A percentile compares a stretch with the other conserved stretches of the same genome.
Evolutionary conservation across 305 asterid species (phyloP).

Genomic region (Andrographis paniculata): DNA sequence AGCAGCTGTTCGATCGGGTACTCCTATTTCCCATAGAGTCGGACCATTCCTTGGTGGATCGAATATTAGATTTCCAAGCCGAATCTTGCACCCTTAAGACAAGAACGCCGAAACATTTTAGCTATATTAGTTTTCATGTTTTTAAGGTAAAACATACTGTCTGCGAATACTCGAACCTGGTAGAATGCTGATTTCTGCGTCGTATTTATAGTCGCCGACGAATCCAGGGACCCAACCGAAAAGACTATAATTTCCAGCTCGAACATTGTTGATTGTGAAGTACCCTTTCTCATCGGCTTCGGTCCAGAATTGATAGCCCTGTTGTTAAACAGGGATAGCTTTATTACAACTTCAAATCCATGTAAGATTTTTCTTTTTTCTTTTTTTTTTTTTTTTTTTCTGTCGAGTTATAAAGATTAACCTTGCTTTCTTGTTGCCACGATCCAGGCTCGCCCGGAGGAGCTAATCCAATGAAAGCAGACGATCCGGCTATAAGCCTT

Average conservation of each 20-base stretch:
- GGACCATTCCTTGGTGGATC: slow-evolving; percentile 78
- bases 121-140: slow-evolving; percentile 3
- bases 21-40: slow-evolving; percentile 85
- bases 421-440: slow-evolving; percentile 88
- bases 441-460: slow-evolving; percentile 70
- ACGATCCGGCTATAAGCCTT: slow-evolving; percentile 33
- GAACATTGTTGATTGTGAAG: slow-evolving; percentile 40
- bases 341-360: neutral
- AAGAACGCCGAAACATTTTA: neutral
- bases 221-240: slow-evolving; percentile 83
- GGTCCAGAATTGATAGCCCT: slow-evolving; percentile 91
- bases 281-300: slow-evolving; percentile 42
- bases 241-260: slow-evolving; percentile 57
- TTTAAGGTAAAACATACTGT: neutral
- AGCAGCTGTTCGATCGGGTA: slow-evolving; percentile 73
- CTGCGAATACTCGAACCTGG: slow-evolving; percentile 34
- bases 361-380: no score
- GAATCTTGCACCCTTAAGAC: slow-evolving; percentile 35
- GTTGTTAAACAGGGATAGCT: neutral
- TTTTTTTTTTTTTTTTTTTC: no score
- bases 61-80: slow-evolving; percentile 37
- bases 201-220: slow-evolving; percentile 56
- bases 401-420: no score
- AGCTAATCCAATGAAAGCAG: slow-evolving; percentile 71
- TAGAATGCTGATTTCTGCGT: slow-evolving; percentile 22